These are phyloP conservation scores for Glycine latifolia DNA, from an alignment of 306 rosid species.

Conservation along the genomic window DNA sequence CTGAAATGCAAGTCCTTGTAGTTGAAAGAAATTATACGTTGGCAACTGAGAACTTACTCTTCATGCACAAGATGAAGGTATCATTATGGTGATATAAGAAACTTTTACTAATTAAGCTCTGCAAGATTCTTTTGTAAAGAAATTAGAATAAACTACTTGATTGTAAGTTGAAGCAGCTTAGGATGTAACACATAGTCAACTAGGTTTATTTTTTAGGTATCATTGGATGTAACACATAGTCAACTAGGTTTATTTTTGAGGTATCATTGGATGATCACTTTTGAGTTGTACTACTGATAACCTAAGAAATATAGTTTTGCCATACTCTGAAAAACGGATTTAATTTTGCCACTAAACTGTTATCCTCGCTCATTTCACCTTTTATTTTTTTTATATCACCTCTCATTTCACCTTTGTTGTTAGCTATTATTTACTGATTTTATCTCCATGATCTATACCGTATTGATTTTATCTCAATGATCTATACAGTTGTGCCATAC, in stretches of 20 bases:
- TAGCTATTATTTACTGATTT: too few relatives aligned
- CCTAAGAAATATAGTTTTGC: neutral
- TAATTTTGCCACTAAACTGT: neutral
- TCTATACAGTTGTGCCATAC: too few relatives aligned
- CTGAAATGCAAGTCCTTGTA: neutral
- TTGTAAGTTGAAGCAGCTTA: constrained; percentile 16
- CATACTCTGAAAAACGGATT: neutral
- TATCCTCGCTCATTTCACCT: neutral
- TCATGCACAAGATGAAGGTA: constrained; percentile 7
- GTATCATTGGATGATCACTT: neutral
- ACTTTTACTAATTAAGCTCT: neutral
- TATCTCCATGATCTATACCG: too few relatives aligned
- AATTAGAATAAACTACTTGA: constrained; percentile 4
- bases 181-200: neutral
- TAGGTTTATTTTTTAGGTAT: neutral
- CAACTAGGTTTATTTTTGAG: neutral
- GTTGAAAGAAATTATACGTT: too few relatives aligned
- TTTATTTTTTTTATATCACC: too few relatives aligned
- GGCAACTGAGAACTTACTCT: too few relatives aligned
- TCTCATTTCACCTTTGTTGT: too few relatives aligned
- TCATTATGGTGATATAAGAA: neutral
- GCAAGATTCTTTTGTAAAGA: constrained; percentile 10
- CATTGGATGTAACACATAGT: neutral
- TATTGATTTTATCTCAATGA: too few relatives aligned
- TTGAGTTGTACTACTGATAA: neutral